These are phyloP conservation scores for Phytophthora sp. DNA, from an alignment of 352 stramenopile species.

Conservation along the genomic window DNA sequence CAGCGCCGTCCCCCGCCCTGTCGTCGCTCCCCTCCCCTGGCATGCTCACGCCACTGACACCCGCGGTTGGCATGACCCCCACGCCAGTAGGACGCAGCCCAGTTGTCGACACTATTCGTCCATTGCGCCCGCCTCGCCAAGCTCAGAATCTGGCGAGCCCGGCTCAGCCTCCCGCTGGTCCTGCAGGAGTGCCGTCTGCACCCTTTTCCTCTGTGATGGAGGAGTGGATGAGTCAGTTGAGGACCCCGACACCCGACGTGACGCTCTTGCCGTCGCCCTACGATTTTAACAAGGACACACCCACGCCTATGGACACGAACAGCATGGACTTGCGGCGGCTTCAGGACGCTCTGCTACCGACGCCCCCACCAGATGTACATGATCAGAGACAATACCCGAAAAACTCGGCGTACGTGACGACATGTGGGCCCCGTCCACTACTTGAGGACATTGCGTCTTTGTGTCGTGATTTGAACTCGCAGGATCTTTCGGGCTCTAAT, in stretches of 20 bases:
- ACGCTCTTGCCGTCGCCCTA: slow-evolving; percentile 80
- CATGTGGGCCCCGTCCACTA: slow-evolving; percentile 52
- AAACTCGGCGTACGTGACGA: slow-evolving; percentile 63
- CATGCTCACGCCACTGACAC: slow-evolving; percentile 59
- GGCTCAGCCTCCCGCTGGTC: slow-evolving; percentile 25
- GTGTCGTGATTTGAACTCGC: slow-evolving; percentile 77
- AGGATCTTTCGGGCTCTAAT: slow-evolving; percentile 49
- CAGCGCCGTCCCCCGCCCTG: slow-evolving; percentile 40
- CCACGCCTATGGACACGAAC: slow-evolving; percentile 71
- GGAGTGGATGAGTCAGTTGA: slow-evolving; percentile 83
- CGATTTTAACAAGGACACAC: slow-evolving; percentile 80
- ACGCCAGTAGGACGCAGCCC: slow-evolving; percentile 45
- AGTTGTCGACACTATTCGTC: slow-evolving; percentile 37
- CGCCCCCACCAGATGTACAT: slow-evolving; percentile 62
- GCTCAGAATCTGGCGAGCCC: slow-evolving; percentile 25
- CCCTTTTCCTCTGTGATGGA: slow-evolving; percentile 78
- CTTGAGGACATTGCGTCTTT: slow-evolving; percentile 83
- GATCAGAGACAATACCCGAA: slow-evolving; percentile 70
- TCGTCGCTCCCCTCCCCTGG: slow-evolving; percentile 55
- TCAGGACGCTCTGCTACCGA: slow-evolving; percentile 77
- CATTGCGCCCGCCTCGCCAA: slow-evolving; percentile 29
- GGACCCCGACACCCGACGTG: slow-evolving; percentile 80
- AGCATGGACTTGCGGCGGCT: slow-evolving; percentile 75
- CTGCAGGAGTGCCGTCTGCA: slow-evolving; percentile 39
- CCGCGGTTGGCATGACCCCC: slow-evolving; percentile 12